phyloP scores from a whole-genome alignment of 2,329 filamentous ascomycete species.

The Chaetomium sp. region DNA sequence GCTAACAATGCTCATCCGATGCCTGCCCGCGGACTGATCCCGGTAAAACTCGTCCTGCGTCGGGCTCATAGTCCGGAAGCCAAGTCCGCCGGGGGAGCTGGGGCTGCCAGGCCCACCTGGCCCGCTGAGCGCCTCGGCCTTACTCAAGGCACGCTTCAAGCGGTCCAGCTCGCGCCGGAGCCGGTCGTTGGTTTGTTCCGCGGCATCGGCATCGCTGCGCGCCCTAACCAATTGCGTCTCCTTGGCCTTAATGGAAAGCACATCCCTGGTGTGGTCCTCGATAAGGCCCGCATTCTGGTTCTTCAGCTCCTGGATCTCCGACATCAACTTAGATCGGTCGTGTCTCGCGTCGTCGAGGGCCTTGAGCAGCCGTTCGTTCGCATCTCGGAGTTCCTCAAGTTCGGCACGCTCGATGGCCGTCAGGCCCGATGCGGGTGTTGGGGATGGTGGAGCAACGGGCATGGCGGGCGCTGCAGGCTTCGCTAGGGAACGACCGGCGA shows the following conservation, averaged over 20 bases:
- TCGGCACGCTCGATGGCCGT: slow-evolving; percentile 83
- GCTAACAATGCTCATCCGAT: slow-evolving; percentile 58
- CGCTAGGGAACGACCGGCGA: slow-evolving; percentile 77
- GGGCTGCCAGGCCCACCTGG: slow-evolving; percentile 26
- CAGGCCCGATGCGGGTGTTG: slow-evolving; percentile 58
- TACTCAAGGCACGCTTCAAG: slow-evolving; percentile 76
- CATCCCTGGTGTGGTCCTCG: slow-evolving; percentile 92
- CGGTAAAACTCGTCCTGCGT: slow-evolving; percentile 57
- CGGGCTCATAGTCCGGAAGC: slow-evolving; percentile 41
- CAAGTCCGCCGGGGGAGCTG: slow-evolving; percentile 22
- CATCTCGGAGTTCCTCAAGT: slow-evolving; percentile 75
- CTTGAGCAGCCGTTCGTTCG: slow-evolving; percentile 71
- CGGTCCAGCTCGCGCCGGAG: slow-evolving; percentile 84
- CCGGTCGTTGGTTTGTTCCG: slow-evolving; percentile 78
- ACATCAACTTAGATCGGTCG: slow-evolving; percentile 73
- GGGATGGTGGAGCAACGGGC: slow-evolving; percentile 46
- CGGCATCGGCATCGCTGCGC: slow-evolving; percentile 79
- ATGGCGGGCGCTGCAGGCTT: slow-evolving; percentile 57
- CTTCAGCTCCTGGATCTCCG: slow-evolving; percentile 88
- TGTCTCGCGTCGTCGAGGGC: slow-evolving; percentile 74
- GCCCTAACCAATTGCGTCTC: slow-evolving; percentile 94
- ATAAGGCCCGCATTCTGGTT: slow-evolving; percentile 96
- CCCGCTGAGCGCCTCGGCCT: slow-evolving; percentile 47
- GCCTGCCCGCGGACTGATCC: slow-evolving; percentile 39
- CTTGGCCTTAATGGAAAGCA: slow-evolving; percentile 95